Percentiles rank a stretch among this genome's conserved stretches.
These are phyloP conservation scores for Cadophora malorum DNA, from an alignment of 2,329 filamentous ascomycete genomes.

Conservation along the genomic window DNA sequence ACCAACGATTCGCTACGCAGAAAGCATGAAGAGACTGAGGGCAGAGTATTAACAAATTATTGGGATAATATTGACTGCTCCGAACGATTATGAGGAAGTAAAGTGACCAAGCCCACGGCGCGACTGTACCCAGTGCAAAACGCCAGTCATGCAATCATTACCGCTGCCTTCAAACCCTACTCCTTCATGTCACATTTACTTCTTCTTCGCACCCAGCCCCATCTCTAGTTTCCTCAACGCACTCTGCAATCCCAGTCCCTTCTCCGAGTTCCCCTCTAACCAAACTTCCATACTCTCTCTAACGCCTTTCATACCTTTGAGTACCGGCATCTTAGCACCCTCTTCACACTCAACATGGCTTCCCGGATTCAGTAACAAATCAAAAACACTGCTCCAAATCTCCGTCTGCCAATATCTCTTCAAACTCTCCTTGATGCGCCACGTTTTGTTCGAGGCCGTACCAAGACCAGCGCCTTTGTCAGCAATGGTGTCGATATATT, in stretches of 20 bases:
- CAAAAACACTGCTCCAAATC: conserved; percentile 84
- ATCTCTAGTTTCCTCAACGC: conserved; percentile 68
- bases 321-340: conserved; percentile 71
- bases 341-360: conserved; percentile 70
- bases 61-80: not conserved
- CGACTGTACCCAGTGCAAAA: not conserved
- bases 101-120: too few relatives aligned
- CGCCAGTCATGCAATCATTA: conserved; percentile 21
- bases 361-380: conserved; percentile 83
- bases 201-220: conserved; percentile 35
- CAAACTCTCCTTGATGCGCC: conserved; percentile 79
- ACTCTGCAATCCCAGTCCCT: conserved; percentile 75
- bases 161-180: not conserved
- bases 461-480: conserved; percentile 60
- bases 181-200: conserved; percentile 13
- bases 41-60: not conserved
- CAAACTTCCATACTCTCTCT: conserved; percentile 84
- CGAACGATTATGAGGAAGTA: too few relatives aligned
- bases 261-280: conserved; percentile 82
- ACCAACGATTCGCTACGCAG: too few relatives aligned
- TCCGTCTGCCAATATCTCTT: conserved; percentile 98
- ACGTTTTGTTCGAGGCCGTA: conserved; percentile 65
- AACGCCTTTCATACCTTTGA: conserved; percentile 70
- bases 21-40: not conserved
- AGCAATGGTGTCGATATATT: conserved; percentile 84